Base-by-base conservation (phyloP, 768 basidiomycete species). In the Stropharia rugosoannulata region DNA sequence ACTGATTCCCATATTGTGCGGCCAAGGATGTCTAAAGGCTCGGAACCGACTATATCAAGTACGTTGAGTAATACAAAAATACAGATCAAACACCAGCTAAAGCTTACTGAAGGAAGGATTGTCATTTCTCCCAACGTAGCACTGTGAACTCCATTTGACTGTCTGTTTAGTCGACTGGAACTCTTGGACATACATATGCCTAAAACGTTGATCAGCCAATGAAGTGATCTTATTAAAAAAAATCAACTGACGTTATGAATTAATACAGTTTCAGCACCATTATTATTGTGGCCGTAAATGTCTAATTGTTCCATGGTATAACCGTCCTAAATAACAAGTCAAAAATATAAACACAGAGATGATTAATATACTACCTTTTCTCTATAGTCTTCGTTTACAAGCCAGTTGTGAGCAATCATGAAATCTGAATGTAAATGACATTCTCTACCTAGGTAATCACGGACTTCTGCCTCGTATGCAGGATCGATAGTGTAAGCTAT, bases 401-500 rank as follows among this genome's bases (percentile, higher is more conserved):
- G 39, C 29, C 5, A 45, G 25, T 38, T 10, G 18, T 12, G 16
- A 18, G 27, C 22, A 25, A 15, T n/a, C 7, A 10, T 44, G 16
- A 39, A 27, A 15, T 12, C 41, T 12, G 41, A 15, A 36, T 19
- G 19, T 8, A 43, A n/a, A 22, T 22, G 22, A 12, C n/a, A 13
- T 25, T 27, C 51, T 75, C 57, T 62, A 93, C 94, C 94, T 68
- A 97, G 70, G 68, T 95, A 92, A 44, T 86, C 87, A 48, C 87
- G 80, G 7, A 95, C 93, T 70, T 94, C 89, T 0, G 80, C 72
- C 49, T 83, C 86, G 58, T 86, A 84, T 10, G 68, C 75, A 0
- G 89, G 86, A 60, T 96, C 91, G 67, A 98, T 95, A 10, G 89
- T 88, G 70, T 91, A 95, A 1, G 90, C 92, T 4, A 95, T 73